A percentile compares a stretch with the other conserved stretches of the same genome.
These are phyloP conservation scores for Metschnikowia peoriensis DNA, from an alignment of 805 yeast genomes.

Conservation along the genomic window DNA sequence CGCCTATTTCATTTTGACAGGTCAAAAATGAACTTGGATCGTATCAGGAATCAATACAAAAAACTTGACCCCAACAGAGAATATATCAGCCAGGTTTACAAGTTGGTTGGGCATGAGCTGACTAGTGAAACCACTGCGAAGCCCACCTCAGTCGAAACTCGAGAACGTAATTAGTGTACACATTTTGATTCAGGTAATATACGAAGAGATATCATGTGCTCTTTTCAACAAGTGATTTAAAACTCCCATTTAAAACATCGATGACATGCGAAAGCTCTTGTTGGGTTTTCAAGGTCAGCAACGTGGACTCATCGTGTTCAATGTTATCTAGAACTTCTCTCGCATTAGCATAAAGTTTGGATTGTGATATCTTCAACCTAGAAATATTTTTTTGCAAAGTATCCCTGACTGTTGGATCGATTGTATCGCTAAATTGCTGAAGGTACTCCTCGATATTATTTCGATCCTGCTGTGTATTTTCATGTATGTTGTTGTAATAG, in stretches of 20 bases:
- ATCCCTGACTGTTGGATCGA: background rate
- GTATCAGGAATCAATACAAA: slow-evolving; percentile 38
- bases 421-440: background rate
- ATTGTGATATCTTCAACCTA: background rate
- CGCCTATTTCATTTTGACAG: slow-evolving; percentile 39
- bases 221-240: background rate
- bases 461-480: slow-evolving; percentile 10
- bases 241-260: slow-evolving; percentile 2
- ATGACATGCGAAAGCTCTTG: slow-evolving; percentile 1
- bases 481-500: slow-evolving; percentile 25
- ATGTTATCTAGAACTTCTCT: slow-evolving; percentile 1
- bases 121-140: slow-evolving; percentile 6
- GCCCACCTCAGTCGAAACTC: slow-evolving; percentile 9
- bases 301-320: background rate
- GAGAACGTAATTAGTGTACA: background rate
- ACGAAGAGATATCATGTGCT: background rate
- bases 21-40: slow-evolving; percentile 41
- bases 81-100: slow-evolving; percentile 36
- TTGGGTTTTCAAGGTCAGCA: slow-evolving; percentile 1
- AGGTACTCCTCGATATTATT: slow-evolving; percentile 1
- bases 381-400: slow-evolving; percentile 1
- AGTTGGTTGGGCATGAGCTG: slow-evolving; percentile 26
- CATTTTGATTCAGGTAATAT: background rate
- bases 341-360: background rate
- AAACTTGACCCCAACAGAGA: slow-evolving; percentile 41